A percentile compares a stretch with the other conserved stretches of the same genome.
Evolutionary conservation across 306 rosid species (phyloP).

Genomic region (Bauhinia variegata): DNA sequence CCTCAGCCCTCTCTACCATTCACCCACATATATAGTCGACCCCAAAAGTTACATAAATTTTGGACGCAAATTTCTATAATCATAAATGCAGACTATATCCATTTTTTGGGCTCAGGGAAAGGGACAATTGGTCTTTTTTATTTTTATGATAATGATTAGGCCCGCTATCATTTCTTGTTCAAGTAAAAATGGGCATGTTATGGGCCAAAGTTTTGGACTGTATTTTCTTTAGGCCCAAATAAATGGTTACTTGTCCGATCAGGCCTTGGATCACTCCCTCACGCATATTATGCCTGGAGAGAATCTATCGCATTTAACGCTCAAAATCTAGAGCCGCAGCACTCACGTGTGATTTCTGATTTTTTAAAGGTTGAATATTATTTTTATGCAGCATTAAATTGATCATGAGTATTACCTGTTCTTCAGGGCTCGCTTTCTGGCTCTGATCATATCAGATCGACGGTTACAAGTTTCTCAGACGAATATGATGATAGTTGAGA

Average conservation of each 20-base stretch:
- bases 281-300: too few relatives aligned
- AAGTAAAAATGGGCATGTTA: too few relatives aligned
- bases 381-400: conserved; percentile 29
- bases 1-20: conserved; percentile 27
- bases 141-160: too few relatives aligned
- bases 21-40: neutral
- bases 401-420: conserved; percentile 32
- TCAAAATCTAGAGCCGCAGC: conserved; percentile 19
- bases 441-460: neutral
- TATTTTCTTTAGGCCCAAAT: too few relatives aligned
- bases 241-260: too few relatives aligned
- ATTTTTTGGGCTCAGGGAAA: too few relatives aligned
- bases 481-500: fast-evolving
- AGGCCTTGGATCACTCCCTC: too few relatives aligned
- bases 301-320: too few relatives aligned
- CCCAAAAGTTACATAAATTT: neutral
- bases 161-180: too few relatives aligned
- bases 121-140: too few relatives aligned
- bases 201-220: too few relatives aligned
- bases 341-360: conserved; percentile 39
- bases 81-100: neutral
- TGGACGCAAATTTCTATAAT: neutral
- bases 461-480: neutral
- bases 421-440: neutral
- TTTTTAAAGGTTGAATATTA: conserved; percentile 33